Evolutionary conservation across 2,329 filamentous ascomycete genomes (phyloP), one percentile per base, ranked within the genome.

Genomic region (Aspergillus pseudotamarii): DNA sequence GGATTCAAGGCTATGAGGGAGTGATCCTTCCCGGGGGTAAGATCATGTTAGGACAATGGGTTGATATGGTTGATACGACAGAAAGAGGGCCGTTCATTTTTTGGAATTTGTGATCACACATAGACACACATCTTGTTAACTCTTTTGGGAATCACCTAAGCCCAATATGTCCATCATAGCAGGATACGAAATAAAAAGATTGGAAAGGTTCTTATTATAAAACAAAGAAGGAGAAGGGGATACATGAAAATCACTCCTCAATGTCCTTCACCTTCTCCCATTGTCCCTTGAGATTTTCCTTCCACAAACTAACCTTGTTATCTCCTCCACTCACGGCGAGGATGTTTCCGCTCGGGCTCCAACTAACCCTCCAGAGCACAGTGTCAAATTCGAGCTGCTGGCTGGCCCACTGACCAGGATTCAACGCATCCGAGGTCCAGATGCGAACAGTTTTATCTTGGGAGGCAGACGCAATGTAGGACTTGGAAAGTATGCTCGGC

Each of bases 221-320:
- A 51, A 70, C 61, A 66, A 57, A 65, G 59, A 62, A 64, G 59
- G 55, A 60, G 55, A 64, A 59, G 28, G 60, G 60, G 57, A 60
- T 57, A 41, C 43, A 59, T 43, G 58, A 66, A 58, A 48, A 63
- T 66, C 73, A 96, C 82, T 96, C 93, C 78, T 97, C 94, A 76
- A 99, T 94, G 64, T 92, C 93, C 87, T 97, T 97, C 69, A 98
- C 92, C 73, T 91, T 92, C 81, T 98, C 94, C 95, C 95, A 99
- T 76, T 96, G 92, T 60, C 95, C 95, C 77, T 91, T 91, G 71
- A 99, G 83, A 77, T 96, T 96, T 86, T 99, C 95, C 86, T 98
- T 99, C 94, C 94, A 99, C 78, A 99, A 80, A 59, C 91, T 96
- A 61, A 99, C 94, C 82, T 96, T 94, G 84, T 99, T 99, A 81